phyloP scores from a whole-genome alignment of 2,329 filamentous ascomycete genomes.

The Furcasterigmium furcatum region DNA sequence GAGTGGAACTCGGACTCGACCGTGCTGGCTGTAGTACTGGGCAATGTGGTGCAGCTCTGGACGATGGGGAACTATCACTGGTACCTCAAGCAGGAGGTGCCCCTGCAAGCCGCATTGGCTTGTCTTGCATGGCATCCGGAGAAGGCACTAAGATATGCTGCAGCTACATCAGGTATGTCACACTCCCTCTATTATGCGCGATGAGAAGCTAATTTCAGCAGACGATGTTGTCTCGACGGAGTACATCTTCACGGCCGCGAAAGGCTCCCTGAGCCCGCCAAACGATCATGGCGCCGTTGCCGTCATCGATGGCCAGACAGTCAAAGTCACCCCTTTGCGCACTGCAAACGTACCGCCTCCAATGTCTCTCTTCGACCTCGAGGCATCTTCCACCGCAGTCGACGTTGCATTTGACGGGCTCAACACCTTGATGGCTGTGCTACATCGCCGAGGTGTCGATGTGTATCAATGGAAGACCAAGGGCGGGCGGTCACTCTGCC shows the following conservation, averaged over 20 bases:
- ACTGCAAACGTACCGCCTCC: slow-evolving; percentile 86
- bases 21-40: slow-evolving; percentile 77
- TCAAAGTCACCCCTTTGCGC: slow-evolving; percentile 85
- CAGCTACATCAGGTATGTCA: slow-evolving; percentile 46
- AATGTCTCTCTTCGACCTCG: slow-evolving; percentile 79
- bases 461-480: slow-evolving; percentile 68
- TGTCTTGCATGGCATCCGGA: slow-evolving; percentile 79
- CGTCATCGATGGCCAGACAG: slow-evolving; percentile 74
- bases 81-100: slow-evolving; percentile 91
- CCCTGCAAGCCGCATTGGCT: slow-evolving; percentile 29
- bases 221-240: slow-evolving; percentile 56
- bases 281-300: slow-evolving; percentile 76
- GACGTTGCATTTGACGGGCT: slow-evolving; percentile 72
- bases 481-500: slow-evolving; percentile 44
- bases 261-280: slow-evolving; percentile 67
- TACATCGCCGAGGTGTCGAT: slow-evolving; percentile 65
- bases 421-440: slow-evolving; percentile 65
- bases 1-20: slow-evolving; percentile 92
- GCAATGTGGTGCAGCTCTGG: slow-evolving; percentile 83
- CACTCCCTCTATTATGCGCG: no score
- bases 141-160: slow-evolving; percentile 66
- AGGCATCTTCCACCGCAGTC: slow-evolving; percentile 57
- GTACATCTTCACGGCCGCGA: slow-evolving; percentile 64
- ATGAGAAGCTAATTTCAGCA: slow-evolving; percentile 25
- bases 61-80: slow-evolving; percentile 97